Base-by-base conservation (phyloP, 805 yeast genomes). In the Brettanomyces custersianus region DNA sequence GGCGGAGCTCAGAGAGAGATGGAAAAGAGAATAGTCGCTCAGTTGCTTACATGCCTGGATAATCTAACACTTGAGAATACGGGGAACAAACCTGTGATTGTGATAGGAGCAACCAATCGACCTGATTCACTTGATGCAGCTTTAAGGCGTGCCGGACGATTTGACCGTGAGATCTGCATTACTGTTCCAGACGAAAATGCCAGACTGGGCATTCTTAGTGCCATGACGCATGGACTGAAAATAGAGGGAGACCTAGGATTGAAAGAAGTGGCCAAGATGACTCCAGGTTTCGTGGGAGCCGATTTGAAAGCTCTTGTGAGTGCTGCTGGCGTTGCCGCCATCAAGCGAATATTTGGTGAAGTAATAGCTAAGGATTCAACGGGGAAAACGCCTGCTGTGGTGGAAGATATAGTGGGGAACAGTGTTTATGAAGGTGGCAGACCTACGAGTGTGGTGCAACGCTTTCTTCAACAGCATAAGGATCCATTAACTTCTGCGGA, bases 211-310 rank as follows among this genome's bases (percentile, higher is more conserved):
- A 92, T 92, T 37, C 61, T 92, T 45, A 64, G 71, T 47, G 72
- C 92, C 20, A 80, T 87, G 80, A 76, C 92, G 1, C 54, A 66
- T 19, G 64, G 63, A 20, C 64, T 92, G 45, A 77, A 80, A 49
- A 63, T 86, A 28, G 74, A 74, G 33, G 88, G 84, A 4, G 72
- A 63, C 23, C 74, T 90, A 45, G 86, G 88, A 46, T 84, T 75
- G 54, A 51, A 60, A 30, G 70, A 72, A 41, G 65, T 92, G 34
- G 96, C 97, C 2, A 88, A 88, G 52, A 64, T 84, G 64, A 92
- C 98, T 0, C 96, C 98, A 0, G 98, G 98, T 12, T 92, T 77
- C 58, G 98, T 92, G 2, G 98, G 97, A 35, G 98, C 98, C 2
- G 98, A 92, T 65, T 68, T 92, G 46, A 86, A 87, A 50, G 94